These are phyloP conservation scores for Xerophyta viscosa DNA, from an alignment of 106 monocot genomes.

Conservation along the genomic window DNA sequence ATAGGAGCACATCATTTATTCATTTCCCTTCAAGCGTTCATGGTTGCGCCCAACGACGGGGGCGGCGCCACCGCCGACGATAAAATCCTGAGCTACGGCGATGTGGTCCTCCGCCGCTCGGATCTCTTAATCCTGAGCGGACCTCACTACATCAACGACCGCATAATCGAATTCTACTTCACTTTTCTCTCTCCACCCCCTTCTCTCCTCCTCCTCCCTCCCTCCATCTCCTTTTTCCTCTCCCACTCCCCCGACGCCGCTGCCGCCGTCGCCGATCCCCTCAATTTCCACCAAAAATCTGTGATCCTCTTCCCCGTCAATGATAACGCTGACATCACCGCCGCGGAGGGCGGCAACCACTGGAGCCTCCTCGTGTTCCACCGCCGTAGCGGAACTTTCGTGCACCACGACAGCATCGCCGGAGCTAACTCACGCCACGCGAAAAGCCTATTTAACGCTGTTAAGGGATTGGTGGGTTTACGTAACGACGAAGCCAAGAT, in stretches of 20 bases:
- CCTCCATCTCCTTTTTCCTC: slow-evolving; percentile 45
- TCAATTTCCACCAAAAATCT: slow-evolving; percentile 20
- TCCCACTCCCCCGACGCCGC: slow-evolving; percentile 29
- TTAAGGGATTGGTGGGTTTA: slow-evolving; percentile 23
- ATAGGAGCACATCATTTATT: too few species aligned
- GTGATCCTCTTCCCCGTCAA: slow-evolving; percentile 42
- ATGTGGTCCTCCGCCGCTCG: slow-evolving; percentile 38
- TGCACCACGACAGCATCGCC: slow-evolving; percentile 69
- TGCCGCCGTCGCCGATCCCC: slow-evolving; percentile 28
- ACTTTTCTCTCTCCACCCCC: slow-evolving; percentile 12
- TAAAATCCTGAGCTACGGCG: slow-evolving; percentile 37
- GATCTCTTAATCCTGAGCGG: slow-evolving; percentile 44
- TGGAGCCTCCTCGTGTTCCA: slow-evolving; percentile 73
- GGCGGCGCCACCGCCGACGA: too few species aligned
- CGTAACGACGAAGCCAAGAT: slow-evolving; percentile 5
- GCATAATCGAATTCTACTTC: slow-evolving; percentile 56
- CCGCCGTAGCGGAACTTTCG: slow-evolving; percentile 18
- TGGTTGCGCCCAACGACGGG: too few species aligned
- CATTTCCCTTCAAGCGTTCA: too few species aligned
- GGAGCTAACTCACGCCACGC: slow-evolving; percentile 30
- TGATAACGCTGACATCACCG: slow-evolving; percentile 21
- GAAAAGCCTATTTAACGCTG: slow-evolving; percentile 18
- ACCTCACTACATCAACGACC: slow-evolving; percentile 50
- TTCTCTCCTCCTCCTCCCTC: slow-evolving; percentile 35
- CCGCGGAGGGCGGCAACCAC: slow-evolving; percentile 53